phyloP scores from a whole-genome alignment of 176 grass and related monocot genomes.

The Oryza coarctata region DNA sequence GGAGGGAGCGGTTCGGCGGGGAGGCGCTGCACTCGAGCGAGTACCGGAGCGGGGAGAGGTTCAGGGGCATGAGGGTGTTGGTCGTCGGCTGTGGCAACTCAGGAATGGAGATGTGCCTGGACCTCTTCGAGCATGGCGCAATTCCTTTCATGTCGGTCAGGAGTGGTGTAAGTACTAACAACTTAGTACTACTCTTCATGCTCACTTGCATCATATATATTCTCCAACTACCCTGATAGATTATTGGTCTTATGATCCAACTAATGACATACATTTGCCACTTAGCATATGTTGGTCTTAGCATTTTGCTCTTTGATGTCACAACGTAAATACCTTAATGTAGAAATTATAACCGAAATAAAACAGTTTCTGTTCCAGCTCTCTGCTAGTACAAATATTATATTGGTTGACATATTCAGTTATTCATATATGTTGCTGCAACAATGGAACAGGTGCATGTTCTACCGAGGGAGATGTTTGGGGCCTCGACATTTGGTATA shows the following conservation, averaged over 20 bases:
- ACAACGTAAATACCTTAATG: background rate
- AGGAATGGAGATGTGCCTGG: conserved; percentile 95
- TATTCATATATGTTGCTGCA: conserved; percentile 4
- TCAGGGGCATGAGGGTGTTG: conserved; percentile 68
- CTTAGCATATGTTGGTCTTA: background rate
- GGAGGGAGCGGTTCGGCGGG: conserved; percentile 67
- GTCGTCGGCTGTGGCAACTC: conserved; percentile 95
- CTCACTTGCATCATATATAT: background rate
- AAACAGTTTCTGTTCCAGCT: background rate
- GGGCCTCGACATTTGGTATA: conserved; percentile 65
- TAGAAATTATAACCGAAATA: background rate
- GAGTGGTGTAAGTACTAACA: conserved; percentile 63
- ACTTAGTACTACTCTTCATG: background rate
- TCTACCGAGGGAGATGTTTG: conserved; percentile 86
- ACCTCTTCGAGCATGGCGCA: conserved; percentile 78
- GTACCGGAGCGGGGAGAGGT: conserved; percentile 73
- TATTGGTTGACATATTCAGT: background rate
- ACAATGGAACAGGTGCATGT: conserved; percentile 68
- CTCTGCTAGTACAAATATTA: background rate
- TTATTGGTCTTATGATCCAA: background rate
- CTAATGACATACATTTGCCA: too few species aligned
- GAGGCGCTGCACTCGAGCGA: conserved; percentile 74
- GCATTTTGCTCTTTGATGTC: background rate
- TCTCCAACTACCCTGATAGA: background rate
- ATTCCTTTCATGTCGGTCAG: conserved; percentile 89